Base-by-base conservation (phyloP, 2,329 filamentous ascomycete genomes). In the Neopestalotiopsis clavispora region DNA sequence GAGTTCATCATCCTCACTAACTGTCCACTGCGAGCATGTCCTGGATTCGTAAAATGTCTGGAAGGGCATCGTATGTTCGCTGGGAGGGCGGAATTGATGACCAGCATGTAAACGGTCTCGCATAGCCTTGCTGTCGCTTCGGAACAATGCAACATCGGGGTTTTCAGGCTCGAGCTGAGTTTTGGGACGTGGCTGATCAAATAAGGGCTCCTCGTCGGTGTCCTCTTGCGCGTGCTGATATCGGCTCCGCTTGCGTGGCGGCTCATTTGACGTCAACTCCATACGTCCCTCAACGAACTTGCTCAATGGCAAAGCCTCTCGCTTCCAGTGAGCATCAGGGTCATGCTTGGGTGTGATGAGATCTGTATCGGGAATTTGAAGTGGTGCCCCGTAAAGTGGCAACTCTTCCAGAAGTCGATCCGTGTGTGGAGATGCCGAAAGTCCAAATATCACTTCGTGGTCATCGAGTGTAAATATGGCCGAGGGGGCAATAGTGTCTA, bases 11-110 rank as follows among this genome's bases (percentile, higher is more conserved):
- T 99, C 96, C 78, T 99, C 96, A 2, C 91, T 86, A 77, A 90
- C 87, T 0, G 94, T 94, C 96, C 96, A 99, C 76, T 98, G 94
- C 3, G 96, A 98, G 1, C 94, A 91, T 66, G 87, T 90, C 52
- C 96, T 88, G 71, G 89, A 92, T 79, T 99, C 95, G 76, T 97
- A 98, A 81, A 98, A 99, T 66, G 87, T 90, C 73, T 95, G 92
- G 1, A 91, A 89, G 1, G 96, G 96, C 95, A 98, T 98, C 0
- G 90, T 88, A 77, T 94, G 91, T 78, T 98, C 95, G 0, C 94
- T 94, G 0, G 96, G 96, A 17, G 96, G 96, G 67, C 95, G 88
- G 84, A 99, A 98, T 71, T 95, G 93, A 79, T 98, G 95, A 9
- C 93, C 93, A 10, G 94, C 93, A 77, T 98, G 94, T 4, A 99